These are phyloP conservation scores for Psilocybe sp. DNA, from an alignment of 768 basidiomycete genomes.

Conservation along the genomic window DNA sequence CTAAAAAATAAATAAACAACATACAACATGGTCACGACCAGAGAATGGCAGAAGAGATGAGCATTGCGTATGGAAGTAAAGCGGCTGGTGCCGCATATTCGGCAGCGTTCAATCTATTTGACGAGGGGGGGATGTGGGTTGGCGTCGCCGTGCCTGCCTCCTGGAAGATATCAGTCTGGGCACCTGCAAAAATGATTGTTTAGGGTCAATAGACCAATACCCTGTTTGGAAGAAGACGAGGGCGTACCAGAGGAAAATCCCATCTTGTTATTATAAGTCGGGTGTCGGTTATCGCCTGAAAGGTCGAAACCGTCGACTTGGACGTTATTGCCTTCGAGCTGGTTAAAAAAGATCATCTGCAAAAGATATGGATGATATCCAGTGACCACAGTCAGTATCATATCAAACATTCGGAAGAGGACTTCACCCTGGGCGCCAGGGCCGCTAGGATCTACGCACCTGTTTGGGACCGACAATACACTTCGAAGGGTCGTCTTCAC, in stretches of 20 bases:
- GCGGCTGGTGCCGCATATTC: too few relatives aligned
- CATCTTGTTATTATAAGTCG: slow-evolving; percentile 33
- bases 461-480: slow-evolving; percentile 41
- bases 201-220: not conserved
- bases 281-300: slow-evolving; percentile 37
- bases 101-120: too few relatives aligned
- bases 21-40: too few relatives aligned
- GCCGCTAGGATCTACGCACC: slow-evolving; percentile 12
- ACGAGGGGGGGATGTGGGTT: too few relatives aligned
- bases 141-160: too few relatives aligned
- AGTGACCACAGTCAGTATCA: not conserved
- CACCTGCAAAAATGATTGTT: slow-evolving; percentile 8
- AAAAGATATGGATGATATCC: too few relatives aligned
- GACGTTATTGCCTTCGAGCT: slow-evolving; percentile 42
- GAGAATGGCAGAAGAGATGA: too few relatives aligned
- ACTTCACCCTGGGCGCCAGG: too few relatives aligned
- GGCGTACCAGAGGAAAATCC: slow-evolving; percentile 30
- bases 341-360: slow-evolving; percentile 41
- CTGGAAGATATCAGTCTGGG: slow-evolving; percentile 20
- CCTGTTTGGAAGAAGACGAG: not conserved
- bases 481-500: slow-evolving; percentile 28
- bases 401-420: not conserved
- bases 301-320: slow-evolving; percentile 36
- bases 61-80: too few relatives aligned
- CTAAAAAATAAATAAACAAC: too few relatives aligned